Percentiles rank a stretch among this genome's conserved stretches.
Evolutionary conservation across 148 eudicot genomes (phyloP).

Genomic region (Camellia lanceoleosa): DNA sequence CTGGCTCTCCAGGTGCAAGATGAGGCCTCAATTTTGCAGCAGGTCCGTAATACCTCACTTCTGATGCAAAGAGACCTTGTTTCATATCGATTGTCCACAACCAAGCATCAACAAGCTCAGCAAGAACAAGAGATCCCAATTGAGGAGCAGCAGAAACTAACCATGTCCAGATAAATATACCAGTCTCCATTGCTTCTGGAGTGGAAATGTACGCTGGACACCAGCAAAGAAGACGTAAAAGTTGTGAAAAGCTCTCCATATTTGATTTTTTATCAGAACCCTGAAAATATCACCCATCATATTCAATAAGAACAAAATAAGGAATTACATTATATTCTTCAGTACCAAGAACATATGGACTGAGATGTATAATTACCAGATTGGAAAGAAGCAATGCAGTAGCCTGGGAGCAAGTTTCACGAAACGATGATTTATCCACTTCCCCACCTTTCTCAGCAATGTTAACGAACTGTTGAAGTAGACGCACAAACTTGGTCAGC

Average conservation of each 20-base stretch:
- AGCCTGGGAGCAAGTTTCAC: constrained; percentile 93
- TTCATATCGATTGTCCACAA: constrained; percentile 96
- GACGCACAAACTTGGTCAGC: constrained; percentile 78
- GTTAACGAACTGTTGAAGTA: constrained; percentile 85
- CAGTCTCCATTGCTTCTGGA: constrained; percentile 95
- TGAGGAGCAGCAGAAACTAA: constrained; percentile 98
- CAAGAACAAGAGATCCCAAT: constrained; percentile 87
- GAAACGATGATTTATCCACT: constrained; percentile 83
- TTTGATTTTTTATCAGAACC: constrained; percentile 63
- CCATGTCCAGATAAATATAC: constrained; percentile 98
- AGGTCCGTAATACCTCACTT: constrained; percentile 76
- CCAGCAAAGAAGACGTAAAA: constrained; percentile 99
- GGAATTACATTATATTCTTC: neutral
- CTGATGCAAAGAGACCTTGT: constrained; percentile 94
- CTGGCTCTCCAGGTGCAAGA: constrained; percentile 92
- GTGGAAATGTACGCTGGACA: constrained; percentile 97
- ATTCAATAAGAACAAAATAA: constrained; percentile 9
- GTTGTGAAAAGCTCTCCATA: constrained; percentile 84
- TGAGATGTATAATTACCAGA: constrained; percentile 52
- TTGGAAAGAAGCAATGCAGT: constrained; percentile 91
- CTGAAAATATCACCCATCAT: constrained; percentile 35
- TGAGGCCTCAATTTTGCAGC: constrained; percentile 91
- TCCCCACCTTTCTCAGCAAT: constrained; percentile 77
- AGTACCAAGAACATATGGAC: constrained; percentile 6
- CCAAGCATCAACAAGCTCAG: constrained; percentile 99